Evolutionary conservation across 208 protist genomes (phyloP).

Genomic region (Wallacemonas rigidus): DNA sequence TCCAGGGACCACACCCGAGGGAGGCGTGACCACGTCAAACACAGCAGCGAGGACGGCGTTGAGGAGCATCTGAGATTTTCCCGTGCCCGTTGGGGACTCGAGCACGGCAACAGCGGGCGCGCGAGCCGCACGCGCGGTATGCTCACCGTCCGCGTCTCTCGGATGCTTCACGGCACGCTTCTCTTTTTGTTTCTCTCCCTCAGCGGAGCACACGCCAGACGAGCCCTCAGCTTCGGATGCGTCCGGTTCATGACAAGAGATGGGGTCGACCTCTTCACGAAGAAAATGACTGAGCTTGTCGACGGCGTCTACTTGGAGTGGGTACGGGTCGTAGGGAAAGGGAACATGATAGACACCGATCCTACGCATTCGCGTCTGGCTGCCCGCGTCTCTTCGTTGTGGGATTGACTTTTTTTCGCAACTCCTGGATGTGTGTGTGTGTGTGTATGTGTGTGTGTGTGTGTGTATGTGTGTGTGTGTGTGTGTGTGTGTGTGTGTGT

Average conservation of each 20-base stretch:
- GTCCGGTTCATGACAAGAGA: neutral
- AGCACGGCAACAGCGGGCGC: slow-evolving; percentile 78
- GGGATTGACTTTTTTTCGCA: slow-evolving; percentile 4
- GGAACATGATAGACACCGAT: slow-evolving; percentile 64
- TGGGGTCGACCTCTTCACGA: neutral
- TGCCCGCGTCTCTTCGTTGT: neutral
- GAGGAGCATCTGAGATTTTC: slow-evolving; percentile 95
- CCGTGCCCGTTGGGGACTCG: slow-evolving; percentile 95
- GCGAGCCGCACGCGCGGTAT: too few relatives aligned
- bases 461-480: slow-evolving; percentile 24
- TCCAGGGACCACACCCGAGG: neutral
- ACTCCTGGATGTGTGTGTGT: slow-evolving; percentile 39
- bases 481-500: slow-evolving; percentile 22
- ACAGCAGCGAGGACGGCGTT: slow-evolving; percentile 75
- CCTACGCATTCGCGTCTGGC: slow-evolving; percentile 21
- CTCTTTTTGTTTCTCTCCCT: too few relatives aligned
- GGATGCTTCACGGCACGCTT: too few relatives aligned
- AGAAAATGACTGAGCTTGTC: slow-evolving; percentile 52
- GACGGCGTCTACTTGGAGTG: slow-evolving; percentile 77
- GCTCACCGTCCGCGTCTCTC: too few relatives aligned
- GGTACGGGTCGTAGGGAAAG: slow-evolving; percentile 83
- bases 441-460: slow-evolving; percentile 19
- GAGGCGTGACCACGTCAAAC: slow-evolving; percentile 35
- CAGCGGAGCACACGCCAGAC: too few relatives aligned
- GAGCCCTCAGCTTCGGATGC: too few relatives aligned